phyloP scores from a whole-genome alignment of 2,329 filamentous ascomycete genomes.

The Sporothrix pallida region DNA sequence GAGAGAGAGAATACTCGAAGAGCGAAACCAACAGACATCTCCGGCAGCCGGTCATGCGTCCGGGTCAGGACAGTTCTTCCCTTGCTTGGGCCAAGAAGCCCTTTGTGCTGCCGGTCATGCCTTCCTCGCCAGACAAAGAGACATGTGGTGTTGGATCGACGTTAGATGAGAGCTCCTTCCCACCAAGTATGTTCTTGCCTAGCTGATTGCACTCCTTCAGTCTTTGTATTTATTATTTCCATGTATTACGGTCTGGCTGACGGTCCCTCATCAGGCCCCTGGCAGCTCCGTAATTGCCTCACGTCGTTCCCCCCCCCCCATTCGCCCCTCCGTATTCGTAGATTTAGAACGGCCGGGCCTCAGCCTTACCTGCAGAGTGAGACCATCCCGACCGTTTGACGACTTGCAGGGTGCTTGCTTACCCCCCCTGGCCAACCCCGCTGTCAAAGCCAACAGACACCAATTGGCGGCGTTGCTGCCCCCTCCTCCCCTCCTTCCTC shows the following conservation, averaged over 20 bases:
- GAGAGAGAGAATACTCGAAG: not conserved
- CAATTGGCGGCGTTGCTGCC: conserved; percentile 8
- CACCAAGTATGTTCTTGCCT: not conserved
- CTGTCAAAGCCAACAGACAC: conserved; percentile 25
- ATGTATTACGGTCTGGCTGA: not conserved
- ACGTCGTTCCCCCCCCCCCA: not conserved
- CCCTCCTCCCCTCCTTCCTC: conserved; percentile 23
- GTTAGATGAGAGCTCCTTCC: not conserved
- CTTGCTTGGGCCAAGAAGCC: not conserved
- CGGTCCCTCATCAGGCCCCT: not conserved
- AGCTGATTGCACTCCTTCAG: not conserved
- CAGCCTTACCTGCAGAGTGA: conserved; percentile 33
- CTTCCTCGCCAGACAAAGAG: conserved; percentile 27
- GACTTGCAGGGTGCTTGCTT: conserved; percentile 26
- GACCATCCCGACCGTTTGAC: conserved; percentile 27
- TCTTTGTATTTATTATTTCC: not conserved
- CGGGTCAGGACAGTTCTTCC: conserved; percentile 11
- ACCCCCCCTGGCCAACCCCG: conserved; percentile 30
- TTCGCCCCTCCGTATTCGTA: not conserved
- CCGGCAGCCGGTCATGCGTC: not conserved
- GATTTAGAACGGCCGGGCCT: conserved; percentile 5
- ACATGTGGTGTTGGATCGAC: conserved; percentile 25
- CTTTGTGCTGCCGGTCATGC: conserved; percentile 21
- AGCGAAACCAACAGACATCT: not conserved
- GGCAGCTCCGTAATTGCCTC: conserved; percentile 22